These are phyloP conservation scores for Miscanthus lutarioriparius DNA, from an alignment of 176 grass and related monocot genomes.

Conservation along the genomic window DNA sequence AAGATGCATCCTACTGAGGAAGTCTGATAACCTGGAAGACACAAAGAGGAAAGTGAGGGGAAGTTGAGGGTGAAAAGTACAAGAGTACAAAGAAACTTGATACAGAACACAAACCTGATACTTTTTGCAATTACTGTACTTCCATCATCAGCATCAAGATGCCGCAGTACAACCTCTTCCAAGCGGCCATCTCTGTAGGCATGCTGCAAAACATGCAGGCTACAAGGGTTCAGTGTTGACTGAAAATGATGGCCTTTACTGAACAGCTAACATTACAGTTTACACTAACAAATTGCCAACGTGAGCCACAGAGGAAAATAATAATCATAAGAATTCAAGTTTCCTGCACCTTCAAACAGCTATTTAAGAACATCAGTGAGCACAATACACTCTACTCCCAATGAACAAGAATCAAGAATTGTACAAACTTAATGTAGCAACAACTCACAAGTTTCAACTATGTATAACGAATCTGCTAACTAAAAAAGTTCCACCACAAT, in stretches of 20 bases:
- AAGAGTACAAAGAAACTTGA: neutral
- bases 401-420: neutral
- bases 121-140: constrained; percentile 88
- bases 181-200: constrained; percentile 83
- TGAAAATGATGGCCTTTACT: neutral
- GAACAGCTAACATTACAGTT: neutral
- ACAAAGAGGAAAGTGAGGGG: neutral
- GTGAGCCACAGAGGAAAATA: neutral
- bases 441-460: neutral
- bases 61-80: neutral
- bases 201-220: constrained; percentile 65
- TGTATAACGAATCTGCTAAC: neutral
- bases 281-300: neutral
- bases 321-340: neutral
- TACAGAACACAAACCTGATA: constrained; percentile 58
- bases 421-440: constrained; percentile 11
- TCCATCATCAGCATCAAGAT: constrained; percentile 96
- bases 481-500: neutral
- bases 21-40: constrained; percentile 69
- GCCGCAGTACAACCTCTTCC: constrained; percentile 84
- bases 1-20: constrained; percentile 66
- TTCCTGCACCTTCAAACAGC: neutral
- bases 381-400: neutral
- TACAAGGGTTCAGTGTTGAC: neutral
- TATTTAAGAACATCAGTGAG: neutral